Evolutionary conservation across 805 yeast species (phyloP), one percentile per base, ranked within the genome.

Genomic region (Starmerella davenportii): DNA sequence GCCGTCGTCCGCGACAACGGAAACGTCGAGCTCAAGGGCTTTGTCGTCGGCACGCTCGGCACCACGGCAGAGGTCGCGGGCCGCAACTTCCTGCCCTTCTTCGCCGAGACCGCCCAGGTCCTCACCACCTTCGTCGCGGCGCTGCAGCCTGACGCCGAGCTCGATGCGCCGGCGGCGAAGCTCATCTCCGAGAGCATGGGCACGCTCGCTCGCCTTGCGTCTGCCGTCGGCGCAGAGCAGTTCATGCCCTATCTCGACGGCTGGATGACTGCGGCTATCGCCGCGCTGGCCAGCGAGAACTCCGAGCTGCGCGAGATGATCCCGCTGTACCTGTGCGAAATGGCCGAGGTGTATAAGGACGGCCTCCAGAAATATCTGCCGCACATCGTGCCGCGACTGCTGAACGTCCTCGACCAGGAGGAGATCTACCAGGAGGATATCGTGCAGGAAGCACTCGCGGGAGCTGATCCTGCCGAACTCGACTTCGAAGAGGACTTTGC

Each of bases 31-130:
- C 53, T 63, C 39, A 60, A 60, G 54, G 77, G 85, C 18, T 71
- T 92, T 14, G 57, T 63, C 15, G 95, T 90, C 43, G 79, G 93
- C 38, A 95, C 95, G 30, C 80, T 90, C 57, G 96, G 96, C 40
- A 85, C 96, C 30, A 81, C 94, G 43, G 96, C 98, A 21, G 84
- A 77, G 55, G 93, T 96, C 41, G 74, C 94, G 33, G 95, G 95
- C 60, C 75, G 76, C 51, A 69, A 79, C 30, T 90, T 80, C 61
- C 64, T 69, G 43, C 95, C 96, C 43, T 90, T 70, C 65, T 87
- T 87, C 60, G 71, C 74, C 54, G 70, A 74, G 46, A 79, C 95
- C 37, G 73, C 87, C 50, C 74, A 76, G 56, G 71, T 69, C 46
- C 68, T 90, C 51, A 90, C 81, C 60, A 84, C 82, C 44, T 87